A percentile compares a stretch with the other conserved stretches of the same genome.
These are phyloP conservation scores for Penicillium sp. DNA, from an alignment of 2,329 filamentous ascomycete species.

Conservation along the genomic window DNA sequence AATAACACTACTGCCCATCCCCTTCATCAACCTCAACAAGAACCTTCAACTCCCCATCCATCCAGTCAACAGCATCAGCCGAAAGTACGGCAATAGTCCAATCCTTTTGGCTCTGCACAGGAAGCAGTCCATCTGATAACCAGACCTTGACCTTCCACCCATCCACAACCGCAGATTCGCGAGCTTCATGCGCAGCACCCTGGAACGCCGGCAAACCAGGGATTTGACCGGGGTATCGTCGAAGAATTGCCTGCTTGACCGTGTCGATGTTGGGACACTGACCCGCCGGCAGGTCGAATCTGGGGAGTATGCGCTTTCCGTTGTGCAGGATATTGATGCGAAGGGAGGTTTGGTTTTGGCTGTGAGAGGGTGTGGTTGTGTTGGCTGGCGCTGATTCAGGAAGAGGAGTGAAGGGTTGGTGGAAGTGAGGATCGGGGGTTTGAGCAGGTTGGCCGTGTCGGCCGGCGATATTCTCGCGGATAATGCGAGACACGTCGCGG, in stretches of 20 bases:
- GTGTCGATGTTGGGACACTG: constrained; percentile 36
- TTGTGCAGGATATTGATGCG: constrained; percentile 39
- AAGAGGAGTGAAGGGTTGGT: constrained; percentile 18
- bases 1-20: constrained; percentile 9
- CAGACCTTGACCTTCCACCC: constrained; percentile 41
- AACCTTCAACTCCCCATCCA: constrained; percentile 46
- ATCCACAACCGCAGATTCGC: constrained; percentile 16
- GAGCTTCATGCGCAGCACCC: constrained; percentile 8
- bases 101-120: constrained; percentile 41
- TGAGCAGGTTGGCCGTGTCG: constrained; percentile 20
- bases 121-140: constrained; percentile 43
- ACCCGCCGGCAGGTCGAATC: constrained; percentile 36
- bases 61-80: constrained; percentile 46
- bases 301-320: constrained; percentile 41
- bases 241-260: constrained; percentile 32
- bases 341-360: constrained; percentile 30
- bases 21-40: constrained; percentile 37
- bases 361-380: constrained; percentile 2
- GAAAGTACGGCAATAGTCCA: constrained; percentile 47
- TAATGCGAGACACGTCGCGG: constrained; percentile 43
- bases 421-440: constrained; percentile 15
- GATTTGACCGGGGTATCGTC: constrained; percentile 33
- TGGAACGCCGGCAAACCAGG: constrained; percentile 21
- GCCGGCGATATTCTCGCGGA: constrained; percentile 36
- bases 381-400: not conserved